Conservation (phyloP, 306 rosid genomes). For the Lathyrus aphaca region DNA sequence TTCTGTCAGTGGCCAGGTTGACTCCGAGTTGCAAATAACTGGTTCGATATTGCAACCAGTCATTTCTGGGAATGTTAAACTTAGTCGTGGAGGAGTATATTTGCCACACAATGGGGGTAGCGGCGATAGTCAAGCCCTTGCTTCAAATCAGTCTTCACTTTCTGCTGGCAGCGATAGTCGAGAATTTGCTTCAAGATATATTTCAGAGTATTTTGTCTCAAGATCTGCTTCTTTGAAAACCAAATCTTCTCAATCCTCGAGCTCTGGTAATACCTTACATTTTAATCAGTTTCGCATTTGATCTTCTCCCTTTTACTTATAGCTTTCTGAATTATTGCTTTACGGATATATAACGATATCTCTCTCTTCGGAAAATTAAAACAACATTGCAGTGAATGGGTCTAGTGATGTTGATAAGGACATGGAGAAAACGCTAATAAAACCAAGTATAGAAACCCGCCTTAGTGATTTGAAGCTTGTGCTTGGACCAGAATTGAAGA, state of each 20-base stretch:
- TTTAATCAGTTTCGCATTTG: constrained; percentile 33
- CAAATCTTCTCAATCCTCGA: constrained; percentile 54
- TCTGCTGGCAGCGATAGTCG: constrained; percentile 57
- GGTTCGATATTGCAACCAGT: constrained; percentile 90
- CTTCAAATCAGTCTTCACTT: constrained; percentile 59
- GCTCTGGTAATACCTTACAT: constrained; percentile 56
- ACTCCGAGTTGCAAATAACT: constrained; percentile 86
- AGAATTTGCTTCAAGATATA: constrained; percentile 71
- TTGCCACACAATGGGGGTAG: constrained; percentile 82
- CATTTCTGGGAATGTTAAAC: constrained; percentile 82
- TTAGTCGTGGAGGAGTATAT: constrained; percentile 94
- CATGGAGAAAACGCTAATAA: constrained; percentile 58
- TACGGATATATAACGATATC: constrained; percentile 28
- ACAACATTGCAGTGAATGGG: constrained; percentile 53
- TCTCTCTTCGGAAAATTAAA: constrained; percentile 7
- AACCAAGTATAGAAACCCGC: constrained; percentile 62
- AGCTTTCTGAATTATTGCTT: constrained; percentile 16
- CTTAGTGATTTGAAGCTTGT: constrained; percentile 83
- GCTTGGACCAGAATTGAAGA: constrained; percentile 93
- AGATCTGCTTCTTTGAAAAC: constrained; percentile 58
- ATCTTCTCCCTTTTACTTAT: constrained; percentile 33
- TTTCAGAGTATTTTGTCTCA: constrained; percentile 69
- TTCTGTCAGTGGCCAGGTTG: constrained; percentile 87
- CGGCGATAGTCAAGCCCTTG: constrained; percentile 63
- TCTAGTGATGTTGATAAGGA: constrained; percentile 61